Evolutionary conservation across 306 rosid genomes (phyloP), one percentile per base, ranked within the genome.

Genomic region (Dicorynia guianensis): DNA sequence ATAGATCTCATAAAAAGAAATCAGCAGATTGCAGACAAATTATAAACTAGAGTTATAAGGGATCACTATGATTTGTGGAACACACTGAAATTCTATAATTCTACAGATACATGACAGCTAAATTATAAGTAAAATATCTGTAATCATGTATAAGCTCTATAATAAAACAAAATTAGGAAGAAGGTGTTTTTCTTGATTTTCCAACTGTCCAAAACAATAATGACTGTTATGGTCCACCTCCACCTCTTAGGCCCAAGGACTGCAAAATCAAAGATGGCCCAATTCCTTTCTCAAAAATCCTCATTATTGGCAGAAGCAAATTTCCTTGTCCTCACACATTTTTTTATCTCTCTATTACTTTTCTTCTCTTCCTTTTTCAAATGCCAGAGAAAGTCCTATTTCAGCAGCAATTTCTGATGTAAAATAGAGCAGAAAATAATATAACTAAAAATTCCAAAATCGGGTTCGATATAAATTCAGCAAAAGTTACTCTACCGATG

Each of bases 11-110:
- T 4, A 80, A 38, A 3, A 8, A 48, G 40, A 76, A 53, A 67
- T 58, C 10, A 13, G 14, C 48, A 79, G 60, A 47, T 68, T 38
- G 61, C 42, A 39, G 72, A 83, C 67, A 34, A 48, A 59, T 79
- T 48, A 63, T 10, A 59, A 52, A 66, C 68, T 59, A 58, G 68
- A 71, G 36, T 25, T 55, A 79, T 36, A 38, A 69, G 25, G 61
- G 48, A 30, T 42, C 58, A 56, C 20, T 40, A 2, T 75, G 43
- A 18, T 74, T 78, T 67, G 39, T 55, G 65, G 61, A 48, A 35
- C 72, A 34, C 50, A 38, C 42, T 67, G 13, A 67, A 54, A 1
- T 25, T 46, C 36, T 58, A 39, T 52, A 48, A 11, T 63, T 54
- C 42, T 19, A n/a, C 15, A 39, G 46, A 55, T 49, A 55, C 30